These are phyloP conservation scores for Ascochyta viciae-villosae DNA, from an alignment of 2,329 filamentous ascomycete species.

Conservation along the genomic window DNA sequence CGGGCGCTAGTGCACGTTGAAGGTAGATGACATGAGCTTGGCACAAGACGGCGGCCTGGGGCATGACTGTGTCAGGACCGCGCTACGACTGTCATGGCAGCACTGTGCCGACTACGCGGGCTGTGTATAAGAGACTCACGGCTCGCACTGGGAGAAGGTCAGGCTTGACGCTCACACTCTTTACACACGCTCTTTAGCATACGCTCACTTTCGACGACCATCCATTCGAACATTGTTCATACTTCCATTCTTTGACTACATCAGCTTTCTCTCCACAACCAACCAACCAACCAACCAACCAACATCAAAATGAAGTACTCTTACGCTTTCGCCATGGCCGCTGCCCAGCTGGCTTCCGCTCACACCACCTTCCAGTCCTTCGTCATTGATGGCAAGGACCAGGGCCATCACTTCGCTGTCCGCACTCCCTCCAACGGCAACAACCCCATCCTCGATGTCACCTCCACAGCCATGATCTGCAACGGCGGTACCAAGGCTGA, in stretches of 20 bases:
- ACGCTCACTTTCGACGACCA: constrained; percentile 33
- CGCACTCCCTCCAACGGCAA: constrained; percentile 54
- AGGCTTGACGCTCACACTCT: constrained; percentile 46
- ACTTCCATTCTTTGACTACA: constrained; percentile 33
- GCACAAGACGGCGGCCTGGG: constrained; percentile 24
- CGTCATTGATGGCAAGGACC: constrained; percentile 50
- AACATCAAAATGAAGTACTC: constrained; percentile 45
- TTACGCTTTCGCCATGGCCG: constrained; percentile 41
- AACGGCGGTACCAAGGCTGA: constrained; percentile 43
- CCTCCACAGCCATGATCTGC: constrained; percentile 45
- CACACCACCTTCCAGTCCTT: constrained; percentile 51
- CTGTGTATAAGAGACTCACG: constrained; percentile 34
- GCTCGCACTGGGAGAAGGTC: constrained; percentile 23
- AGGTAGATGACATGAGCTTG: constrained; percentile 39
- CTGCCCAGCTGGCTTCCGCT: constrained; percentile 42
- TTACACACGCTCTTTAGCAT: constrained; percentile 40
- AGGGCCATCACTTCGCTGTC: constrained; percentile 49
- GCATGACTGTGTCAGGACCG: constrained; percentile 24
- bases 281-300: constrained; percentile 27
- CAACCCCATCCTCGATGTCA: constrained; percentile 48
- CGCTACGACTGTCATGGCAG: constrained; percentile 24
- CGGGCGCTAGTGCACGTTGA: constrained; percentile 26
- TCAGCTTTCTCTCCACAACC: constrained; percentile 20
- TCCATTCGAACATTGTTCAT: constrained; percentile 36
- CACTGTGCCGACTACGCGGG: constrained; percentile 24